Conservation (phyloP, 805 yeast genomes). For the Suhomyces xylopsoci region DNA sequence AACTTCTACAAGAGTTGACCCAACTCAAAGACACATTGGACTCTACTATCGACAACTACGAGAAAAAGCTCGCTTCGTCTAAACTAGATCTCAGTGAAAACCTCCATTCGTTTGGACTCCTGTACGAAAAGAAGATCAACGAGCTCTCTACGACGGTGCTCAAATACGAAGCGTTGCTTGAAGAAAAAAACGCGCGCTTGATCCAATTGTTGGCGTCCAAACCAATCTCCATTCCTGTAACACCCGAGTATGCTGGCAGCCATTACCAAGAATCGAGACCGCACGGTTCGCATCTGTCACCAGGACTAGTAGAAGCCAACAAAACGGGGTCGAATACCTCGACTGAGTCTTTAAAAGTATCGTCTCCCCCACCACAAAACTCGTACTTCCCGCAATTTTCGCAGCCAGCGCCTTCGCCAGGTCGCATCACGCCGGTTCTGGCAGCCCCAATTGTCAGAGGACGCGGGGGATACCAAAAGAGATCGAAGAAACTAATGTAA, state of each 20-base stretch:
- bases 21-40: slow-evolving; percentile 14
- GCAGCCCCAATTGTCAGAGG: slow-evolving; percentile 37
- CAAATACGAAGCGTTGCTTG: slow-evolving; percentile 34
- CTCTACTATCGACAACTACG: slow-evolving; percentile 15
- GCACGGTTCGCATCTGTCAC: not conserved
- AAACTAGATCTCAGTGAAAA: slow-evolving; percentile 28
- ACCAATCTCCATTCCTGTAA: slow-evolving; percentile 36
- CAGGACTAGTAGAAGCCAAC: not conserved
- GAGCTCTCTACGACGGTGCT: slow-evolving; percentile 28
- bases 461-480: slow-evolving; percentile 44
- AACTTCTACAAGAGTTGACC: slow-evolving; percentile 16
- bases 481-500: slow-evolving; percentile 38
- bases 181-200: slow-evolving; percentile 35
- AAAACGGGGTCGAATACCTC: slow-evolving; percentile 10
- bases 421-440: not conserved
- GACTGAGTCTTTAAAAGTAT: slow-evolving; percentile 1
- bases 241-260: slow-evolving; percentile 3
- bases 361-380: not conserved
- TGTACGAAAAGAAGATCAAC: slow-evolving; percentile 34
- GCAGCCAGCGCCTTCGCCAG: not conserved
- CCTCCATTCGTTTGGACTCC: slow-evolving; percentile 19
- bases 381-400: not conserved
- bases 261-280: not conserved
- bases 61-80: slow-evolving; percentile 19
- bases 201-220: slow-evolving; percentile 34